Conservation (phyloP, 371 early-diverging fungal genomes). For the Nematocida minor region DNA sequence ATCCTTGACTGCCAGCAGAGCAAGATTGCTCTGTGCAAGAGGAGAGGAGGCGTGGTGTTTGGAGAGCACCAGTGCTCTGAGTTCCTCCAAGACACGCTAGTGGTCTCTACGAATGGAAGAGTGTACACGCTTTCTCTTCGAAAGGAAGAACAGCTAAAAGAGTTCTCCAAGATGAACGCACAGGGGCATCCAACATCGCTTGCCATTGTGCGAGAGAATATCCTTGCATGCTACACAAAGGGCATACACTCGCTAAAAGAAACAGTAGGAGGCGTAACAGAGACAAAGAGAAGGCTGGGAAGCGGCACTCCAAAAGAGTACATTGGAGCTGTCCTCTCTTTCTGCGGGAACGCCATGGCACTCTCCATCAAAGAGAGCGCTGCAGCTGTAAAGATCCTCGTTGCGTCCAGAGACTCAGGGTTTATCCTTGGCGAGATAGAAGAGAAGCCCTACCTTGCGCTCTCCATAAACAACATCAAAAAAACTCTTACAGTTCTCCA, state of each 20-base stretch:
- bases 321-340: conserved; percentile 1
- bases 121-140: conserved; percentile 42
- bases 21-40: not conserved
- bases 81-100: conserved; percentile 4
- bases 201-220: not conserved
- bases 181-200: conserved; percentile 21
- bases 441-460: not conserved
- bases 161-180: conserved; percentile 2
- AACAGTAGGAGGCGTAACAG: conserved; percentile 22
- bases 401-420: conserved; percentile 19
- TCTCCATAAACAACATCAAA: conserved; percentile 12
- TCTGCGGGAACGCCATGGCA: conserved; percentile 21
- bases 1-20: conserved; percentile 25
- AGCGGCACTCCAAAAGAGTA: not conserved
- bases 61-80: not conserved
- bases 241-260: not conserved
- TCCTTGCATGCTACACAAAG: conserved; percentile 9
- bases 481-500: conserved; percentile 26
- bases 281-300: conserved; percentile 8
- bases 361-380: not conserved
- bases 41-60: conserved; percentile 16
- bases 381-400: not conserved
- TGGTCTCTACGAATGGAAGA: conserved; percentile 18
- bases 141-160: conserved; percentile 43
- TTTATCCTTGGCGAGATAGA: conserved; percentile 36